Percentiles rank a stretch among this genome's conserved stretches.
Conservation (phyloP, 768 basidiomycete species). For the Naganishia friedmannii region DNA sequence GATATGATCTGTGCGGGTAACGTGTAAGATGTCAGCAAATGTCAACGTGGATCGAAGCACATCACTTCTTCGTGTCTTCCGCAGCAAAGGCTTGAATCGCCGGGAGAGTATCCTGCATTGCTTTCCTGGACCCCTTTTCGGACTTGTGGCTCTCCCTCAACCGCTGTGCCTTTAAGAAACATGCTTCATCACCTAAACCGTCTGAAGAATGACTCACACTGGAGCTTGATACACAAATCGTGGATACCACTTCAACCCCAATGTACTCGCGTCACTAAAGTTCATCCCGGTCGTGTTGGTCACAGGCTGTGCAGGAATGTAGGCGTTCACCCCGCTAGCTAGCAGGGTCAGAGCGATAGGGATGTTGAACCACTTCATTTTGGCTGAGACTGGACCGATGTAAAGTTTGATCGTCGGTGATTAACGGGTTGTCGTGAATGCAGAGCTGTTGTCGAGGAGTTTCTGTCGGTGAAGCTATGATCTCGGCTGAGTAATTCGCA, state of each 20-base stretch:
- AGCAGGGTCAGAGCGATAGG: not conserved
- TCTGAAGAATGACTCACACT: constrained; percentile 29
- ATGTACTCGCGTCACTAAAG: constrained; percentile 60
- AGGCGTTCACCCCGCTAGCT: constrained; percentile 50
- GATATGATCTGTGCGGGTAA: constrained; percentile 42
- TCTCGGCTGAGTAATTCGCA: not conserved
- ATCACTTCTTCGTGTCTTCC: not conserved
- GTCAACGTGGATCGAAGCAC: not conserved
- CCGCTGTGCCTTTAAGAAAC: too few species aligned
- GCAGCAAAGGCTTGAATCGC: not conserved
- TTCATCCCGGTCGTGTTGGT: constrained; percentile 64
- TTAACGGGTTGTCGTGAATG: not conserved
- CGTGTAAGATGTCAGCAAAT: not conserved
- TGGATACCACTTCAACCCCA: constrained; percentile 62
- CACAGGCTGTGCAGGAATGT: constrained; percentile 70
- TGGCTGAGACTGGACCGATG: not conserved
- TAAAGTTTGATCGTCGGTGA: not conserved
- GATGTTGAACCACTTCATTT: constrained; percentile 1
- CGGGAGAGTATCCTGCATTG: not conserved
- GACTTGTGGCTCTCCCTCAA: too few species aligned
- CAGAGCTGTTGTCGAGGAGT: not conserved
- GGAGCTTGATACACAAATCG: constrained; percentile 22
- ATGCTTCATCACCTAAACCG: too few species aligned
- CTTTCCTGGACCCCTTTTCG: too few species aligned
- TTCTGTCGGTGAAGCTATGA: not conserved